phyloP scores from a whole-genome alignment of 2,329 filamentous ascomycete genomes.

The Cytospora schulzeri region DNA sequence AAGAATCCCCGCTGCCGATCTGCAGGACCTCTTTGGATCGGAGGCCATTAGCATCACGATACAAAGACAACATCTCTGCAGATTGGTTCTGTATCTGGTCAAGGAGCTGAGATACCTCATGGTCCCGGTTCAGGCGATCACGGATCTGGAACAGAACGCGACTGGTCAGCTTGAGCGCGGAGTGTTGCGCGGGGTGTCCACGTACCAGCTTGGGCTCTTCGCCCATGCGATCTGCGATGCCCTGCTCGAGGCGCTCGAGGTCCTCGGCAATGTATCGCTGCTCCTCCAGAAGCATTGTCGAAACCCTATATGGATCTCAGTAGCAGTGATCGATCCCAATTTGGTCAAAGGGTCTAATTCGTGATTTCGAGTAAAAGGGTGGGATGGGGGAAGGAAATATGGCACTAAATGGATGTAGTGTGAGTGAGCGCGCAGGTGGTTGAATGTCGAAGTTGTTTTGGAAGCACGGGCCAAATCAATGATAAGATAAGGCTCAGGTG shows the following conservation, averaged over 20 bases:
- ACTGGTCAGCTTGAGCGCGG: conserved; percentile 28
- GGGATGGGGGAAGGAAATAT: neutral
- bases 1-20: conserved; percentile 81
- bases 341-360: neutral
- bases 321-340: neutral
- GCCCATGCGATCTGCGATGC: conserved; percentile 82
- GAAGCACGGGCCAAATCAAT: conserved; percentile 4
- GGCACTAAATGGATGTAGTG: neutral
- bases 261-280: conserved; percentile 95
- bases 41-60: conserved; percentile 74
- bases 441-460: conserved; percentile 3
- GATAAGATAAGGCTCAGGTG: conserved; percentile 26
- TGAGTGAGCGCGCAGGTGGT: neutral
- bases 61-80: conserved; percentile 76
- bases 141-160: conserved; percentile 64
- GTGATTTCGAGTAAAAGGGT: neutral
- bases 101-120: conserved; percentile 86
- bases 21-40: conserved; percentile 80
- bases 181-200: neutral
- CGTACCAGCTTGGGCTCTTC: conserved; percentile 85
- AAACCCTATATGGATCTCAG: conserved; percentile 27
- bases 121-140: conserved; percentile 85
- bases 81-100: conserved; percentile 88
- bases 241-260: conserved; percentile 92
- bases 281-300: conserved; percentile 82